phyloP scores from a whole-genome alignment of 2,329 filamentous ascomycete genomes.

The Trichoderma sp. region DNA sequence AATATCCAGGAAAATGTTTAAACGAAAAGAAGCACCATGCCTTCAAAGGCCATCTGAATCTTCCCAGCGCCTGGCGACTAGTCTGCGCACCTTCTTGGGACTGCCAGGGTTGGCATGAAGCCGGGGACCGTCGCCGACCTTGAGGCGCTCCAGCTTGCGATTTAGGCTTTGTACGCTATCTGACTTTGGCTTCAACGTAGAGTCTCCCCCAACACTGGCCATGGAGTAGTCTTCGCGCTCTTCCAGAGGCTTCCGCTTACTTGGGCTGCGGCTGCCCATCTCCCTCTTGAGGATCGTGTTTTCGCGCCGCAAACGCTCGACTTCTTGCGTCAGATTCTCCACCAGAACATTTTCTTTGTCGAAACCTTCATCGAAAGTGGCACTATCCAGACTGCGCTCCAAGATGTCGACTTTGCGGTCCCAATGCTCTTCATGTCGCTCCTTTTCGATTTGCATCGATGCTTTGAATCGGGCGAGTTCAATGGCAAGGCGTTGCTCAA shows the following conservation, averaged over 20 bases:
- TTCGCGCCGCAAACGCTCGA: slow-evolving; percentile 68
- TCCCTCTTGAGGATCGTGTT: slow-evolving; percentile 69
- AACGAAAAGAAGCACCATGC: background rate
- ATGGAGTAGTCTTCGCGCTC: slow-evolving; percentile 55
- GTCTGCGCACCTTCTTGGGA: slow-evolving; percentile 58
- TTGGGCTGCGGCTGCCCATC: slow-evolving; percentile 64
- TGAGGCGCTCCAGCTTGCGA: slow-evolving; percentile 55
- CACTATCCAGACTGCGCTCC: slow-evolving; percentile 53
- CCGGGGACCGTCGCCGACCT: slow-evolving; percentile 46
- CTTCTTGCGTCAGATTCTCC: slow-evolving; percentile 71
- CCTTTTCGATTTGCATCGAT: slow-evolving; percentile 76
- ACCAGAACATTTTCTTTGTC: slow-evolving; percentile 66
- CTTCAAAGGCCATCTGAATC: slow-evolving; percentile 32
- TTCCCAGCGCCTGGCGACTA: slow-evolving; percentile 55
- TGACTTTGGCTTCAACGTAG: slow-evolving; percentile 12
- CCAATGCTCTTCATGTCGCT: slow-evolving; percentile 80
- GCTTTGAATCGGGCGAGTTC: slow-evolving; percentile 83
- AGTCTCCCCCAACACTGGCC: background rate
- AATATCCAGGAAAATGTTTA: background rate
- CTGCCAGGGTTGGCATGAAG: slow-evolving; percentile 46
- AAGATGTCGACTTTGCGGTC: slow-evolving; percentile 80
- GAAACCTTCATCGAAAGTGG: slow-evolving; percentile 54
- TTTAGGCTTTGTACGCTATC: slow-evolving; percentile 46
- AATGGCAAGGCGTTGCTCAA: slow-evolving; percentile 74
- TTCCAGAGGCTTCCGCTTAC: slow-evolving; percentile 59